A percentile compares a stretch with the other conserved stretches of the same genome.
phyloP scores from a whole-genome alignment of 177 flowering plant species.

The Vitis hybrid region DNA sequence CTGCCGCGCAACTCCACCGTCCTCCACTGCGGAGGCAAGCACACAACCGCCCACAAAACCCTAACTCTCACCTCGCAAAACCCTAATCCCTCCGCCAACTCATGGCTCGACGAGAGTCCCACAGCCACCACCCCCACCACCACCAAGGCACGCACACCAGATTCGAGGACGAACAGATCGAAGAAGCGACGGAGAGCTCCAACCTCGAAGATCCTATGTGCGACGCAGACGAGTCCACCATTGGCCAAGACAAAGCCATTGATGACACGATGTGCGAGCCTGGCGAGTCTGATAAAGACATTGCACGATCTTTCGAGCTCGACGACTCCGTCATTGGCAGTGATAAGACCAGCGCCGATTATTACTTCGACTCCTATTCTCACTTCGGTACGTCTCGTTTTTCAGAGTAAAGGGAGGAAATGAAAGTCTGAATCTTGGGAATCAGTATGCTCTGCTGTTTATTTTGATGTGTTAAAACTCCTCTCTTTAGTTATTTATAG shows the following conservation, averaged over 20 bases:
- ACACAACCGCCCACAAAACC: constrained; percentile 2
- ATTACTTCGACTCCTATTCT: constrained; percentile 98
- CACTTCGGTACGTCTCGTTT: constrained; percentile 71
- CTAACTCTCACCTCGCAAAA: constrained; percentile 3
- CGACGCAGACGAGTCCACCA: constrained; percentile 25
- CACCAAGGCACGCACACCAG: constrained; percentile 36
- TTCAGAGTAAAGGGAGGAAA: too few species aligned
- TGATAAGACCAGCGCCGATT: constrained; percentile 92
- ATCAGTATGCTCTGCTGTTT: too few species aligned
- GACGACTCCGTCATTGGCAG: constrained; percentile 31
- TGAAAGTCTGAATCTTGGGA: too few species aligned
- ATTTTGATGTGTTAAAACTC: too few species aligned
- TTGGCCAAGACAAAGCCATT: constrained; percentile 1
- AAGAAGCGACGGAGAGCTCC: constrained; percentile 34
- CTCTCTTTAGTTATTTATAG: too few species aligned
- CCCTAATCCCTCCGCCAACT: constrained; percentile 7
- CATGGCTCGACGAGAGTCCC: constrained; percentile 39
- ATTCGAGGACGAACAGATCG: constrained; percentile 34
- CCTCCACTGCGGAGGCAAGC: not conserved
- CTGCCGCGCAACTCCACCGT: not conserved
- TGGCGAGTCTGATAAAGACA: too few species aligned
- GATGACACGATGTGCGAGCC: constrained; percentile 20
- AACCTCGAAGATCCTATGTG: constrained; percentile 36
- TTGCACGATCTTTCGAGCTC: too few species aligned
- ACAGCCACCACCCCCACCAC: constrained; percentile 13